Evolutionary conservation across 2,329 filamentous ascomycete species (phyloP), one percentile per base, ranked within the genome.

Genomic region (Boeremia exigua): DNA sequence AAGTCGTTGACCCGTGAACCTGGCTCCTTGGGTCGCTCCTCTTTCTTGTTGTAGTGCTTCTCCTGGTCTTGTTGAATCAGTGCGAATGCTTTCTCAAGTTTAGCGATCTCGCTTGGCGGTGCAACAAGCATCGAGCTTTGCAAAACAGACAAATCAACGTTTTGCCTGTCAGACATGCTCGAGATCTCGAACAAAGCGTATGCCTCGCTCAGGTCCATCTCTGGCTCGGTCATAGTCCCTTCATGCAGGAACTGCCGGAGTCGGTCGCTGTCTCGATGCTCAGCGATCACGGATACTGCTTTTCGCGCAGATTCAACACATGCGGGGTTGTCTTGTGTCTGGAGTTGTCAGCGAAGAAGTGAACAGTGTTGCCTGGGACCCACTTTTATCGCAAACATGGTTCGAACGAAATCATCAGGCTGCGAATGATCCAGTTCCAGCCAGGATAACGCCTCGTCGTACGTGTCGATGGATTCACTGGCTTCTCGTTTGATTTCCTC

Each of bases 391-490:
- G 80, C 78, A 61, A 79, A 86, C 75, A 86, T 79, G 2, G 85
- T 80, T 44, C 81, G 74, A 33, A 88, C 77, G 59, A 84, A 84
- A 43, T 87, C 84, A 65, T 88, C 86, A 2, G 79, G 65, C 9
- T 79, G 82, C 10, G 74, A 57, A 17, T 65, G 65, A 6, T 69
- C 73, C 10, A 85, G 81, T 7, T 81, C 84, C 11, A 90, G 78
- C 75, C 83, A 90, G 11, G 82, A 76, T 29, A 88, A 77, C 1
- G 88, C 88, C 67, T 89, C 85, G 40, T 86, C 81, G 51, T 84
- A 82, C n/a, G 82, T 86, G 58, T 87, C 81, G 27, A 88, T 79
- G 12, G 79, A 80, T 65, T 84, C 82, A 63, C 84, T 80, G 4
- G 87, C 85, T 39, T 84, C 82, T 43, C 81, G 79, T 59, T 82